phyloP scores from a whole-genome alignment of 345 rosid genomes.

The Euphorbia pulcherrima region DNA sequence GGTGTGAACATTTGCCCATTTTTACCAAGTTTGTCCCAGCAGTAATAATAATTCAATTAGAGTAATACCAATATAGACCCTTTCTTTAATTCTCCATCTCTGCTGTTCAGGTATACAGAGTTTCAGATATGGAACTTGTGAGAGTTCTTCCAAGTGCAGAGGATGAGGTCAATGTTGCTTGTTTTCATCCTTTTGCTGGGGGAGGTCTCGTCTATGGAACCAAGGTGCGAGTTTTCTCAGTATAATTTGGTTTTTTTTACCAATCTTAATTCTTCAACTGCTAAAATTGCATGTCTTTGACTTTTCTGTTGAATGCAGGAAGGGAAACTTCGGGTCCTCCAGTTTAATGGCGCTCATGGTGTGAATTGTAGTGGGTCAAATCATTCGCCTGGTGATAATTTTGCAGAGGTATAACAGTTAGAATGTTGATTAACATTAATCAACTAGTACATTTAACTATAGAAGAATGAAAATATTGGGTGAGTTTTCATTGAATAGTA shows the following conservation, averaged over 20 bases:
- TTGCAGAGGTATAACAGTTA: conserved; percentile 51
- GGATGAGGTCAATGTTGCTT: conserved; percentile 88
- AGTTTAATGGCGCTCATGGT: conserved; percentile 40
- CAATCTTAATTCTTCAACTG: not conserved
- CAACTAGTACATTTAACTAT: not conserved
- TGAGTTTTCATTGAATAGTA: too few species aligned
- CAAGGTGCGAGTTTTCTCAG: conserved; percentile 39
- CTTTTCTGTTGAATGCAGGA: conserved; percentile 48
- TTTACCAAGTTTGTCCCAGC: too few species aligned
- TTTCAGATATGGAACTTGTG: conserved; percentile 83
- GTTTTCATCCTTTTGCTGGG: conserved; percentile 83
- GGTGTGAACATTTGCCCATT: conserved; percentile 54
- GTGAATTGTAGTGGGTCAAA: conserved; percentile 42
- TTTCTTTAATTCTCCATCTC: conserved; percentile 2
- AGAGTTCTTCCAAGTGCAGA: conserved; percentile 84
- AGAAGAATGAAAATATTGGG: too few species aligned
- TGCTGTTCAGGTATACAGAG: conserved; percentile 59
- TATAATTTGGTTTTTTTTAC: not conserved
- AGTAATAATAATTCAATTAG: too few species aligned
- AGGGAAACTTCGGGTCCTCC: conserved; percentile 73
- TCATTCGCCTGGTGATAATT: conserved; percentile 44
- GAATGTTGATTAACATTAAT: conserved; percentile 11
- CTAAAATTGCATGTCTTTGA: not conserved
- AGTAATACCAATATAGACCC: not conserved
- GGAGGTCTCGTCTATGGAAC: conserved; percentile 90